Base-by-base conservation (phyloP, 305 asterid species). In the Rubia peregrina region DNA sequence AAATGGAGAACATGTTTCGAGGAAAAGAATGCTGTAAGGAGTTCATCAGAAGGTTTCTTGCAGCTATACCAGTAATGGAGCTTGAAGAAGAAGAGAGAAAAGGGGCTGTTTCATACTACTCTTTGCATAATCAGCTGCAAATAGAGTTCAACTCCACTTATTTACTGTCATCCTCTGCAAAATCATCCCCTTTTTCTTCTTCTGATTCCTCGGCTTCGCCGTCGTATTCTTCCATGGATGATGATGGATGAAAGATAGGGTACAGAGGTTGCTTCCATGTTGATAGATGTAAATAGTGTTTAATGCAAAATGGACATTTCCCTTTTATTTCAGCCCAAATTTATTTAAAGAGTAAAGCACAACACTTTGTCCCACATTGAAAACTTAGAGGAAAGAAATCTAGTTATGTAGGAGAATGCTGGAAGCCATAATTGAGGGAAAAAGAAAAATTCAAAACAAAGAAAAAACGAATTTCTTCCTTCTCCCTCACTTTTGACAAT, bases 11-110 rank as follows among this genome's bases (percentile, higher is more conserved):
- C 7, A 70, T 87, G 66, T 83, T 87, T 75, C 69, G 82, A 1
- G 96, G 94, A 49, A 89, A 81, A 70, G 93, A 87, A 56, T 85
- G 94, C 60, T 89, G 94, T 68, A 76, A 82, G 77, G 96, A 86
- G 77, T 87, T 80, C 67, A 86, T 87, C 22, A 86, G 79, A 48
- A 82, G 94, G 74, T 89, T 89, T 72, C 80, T 87, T 9, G 90
- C 89, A 0, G 88, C 90, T 16, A 86, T 87, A 80, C 89, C 90
- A 57, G 71, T 87, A 53, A 76, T 70, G 68, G 96, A 89, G 74
- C 83, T 82, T 7, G 83, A 83, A 75, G 87, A 82, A 53, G 88
- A 83, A 55, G 96, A 89, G 86, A 74, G 79, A 62, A 82, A 83
- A 76, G 77, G 76, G 57, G 63, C 74, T 11, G 87, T 86, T 73